Percentiles rank a stretch among this genome's conserved stretches.
Conservation (phyloP, 495 filamentous ascomycete species). For the Podospora anserina region DNA sequence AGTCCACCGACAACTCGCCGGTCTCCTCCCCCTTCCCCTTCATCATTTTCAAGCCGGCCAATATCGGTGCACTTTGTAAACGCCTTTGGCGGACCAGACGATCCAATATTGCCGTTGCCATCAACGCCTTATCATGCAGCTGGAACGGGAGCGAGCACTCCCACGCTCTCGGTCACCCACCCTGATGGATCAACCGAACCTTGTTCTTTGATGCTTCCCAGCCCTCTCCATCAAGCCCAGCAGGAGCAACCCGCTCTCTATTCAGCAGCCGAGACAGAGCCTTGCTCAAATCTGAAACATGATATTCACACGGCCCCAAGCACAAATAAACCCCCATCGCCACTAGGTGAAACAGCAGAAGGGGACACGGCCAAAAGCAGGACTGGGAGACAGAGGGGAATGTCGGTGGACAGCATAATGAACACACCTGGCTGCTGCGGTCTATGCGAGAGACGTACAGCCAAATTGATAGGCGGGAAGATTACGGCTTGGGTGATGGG, state of each 20-base stretch:
- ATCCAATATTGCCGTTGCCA: neutral
- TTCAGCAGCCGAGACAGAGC: neutral
- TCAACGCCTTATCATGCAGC: neutral
- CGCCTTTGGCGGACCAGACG: neutral
- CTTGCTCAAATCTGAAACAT: neutral
- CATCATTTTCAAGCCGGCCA: neutral
- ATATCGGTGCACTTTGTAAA: neutral
- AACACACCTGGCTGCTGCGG: neutral
- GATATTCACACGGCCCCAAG: neutral
- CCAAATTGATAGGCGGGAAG: neutral
- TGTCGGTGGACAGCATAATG: neutral
- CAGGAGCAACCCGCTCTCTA: neutral
- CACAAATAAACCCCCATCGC: neutral
- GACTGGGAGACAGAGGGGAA: neutral
- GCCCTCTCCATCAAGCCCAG: neutral
- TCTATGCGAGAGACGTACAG: neutral
- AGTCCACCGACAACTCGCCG: neutral
- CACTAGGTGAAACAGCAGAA: neutral
- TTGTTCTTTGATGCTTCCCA: neutral
- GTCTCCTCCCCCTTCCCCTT: neutral
- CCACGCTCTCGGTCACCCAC: neutral
- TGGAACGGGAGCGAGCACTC: neutral
- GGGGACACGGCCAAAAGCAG: neutral
- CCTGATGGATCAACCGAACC: neutral
- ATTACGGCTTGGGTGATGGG: neutral